Conservation (phyloP, 305 asterid species). For the Fraxinus xanthoxyloides region DNA sequence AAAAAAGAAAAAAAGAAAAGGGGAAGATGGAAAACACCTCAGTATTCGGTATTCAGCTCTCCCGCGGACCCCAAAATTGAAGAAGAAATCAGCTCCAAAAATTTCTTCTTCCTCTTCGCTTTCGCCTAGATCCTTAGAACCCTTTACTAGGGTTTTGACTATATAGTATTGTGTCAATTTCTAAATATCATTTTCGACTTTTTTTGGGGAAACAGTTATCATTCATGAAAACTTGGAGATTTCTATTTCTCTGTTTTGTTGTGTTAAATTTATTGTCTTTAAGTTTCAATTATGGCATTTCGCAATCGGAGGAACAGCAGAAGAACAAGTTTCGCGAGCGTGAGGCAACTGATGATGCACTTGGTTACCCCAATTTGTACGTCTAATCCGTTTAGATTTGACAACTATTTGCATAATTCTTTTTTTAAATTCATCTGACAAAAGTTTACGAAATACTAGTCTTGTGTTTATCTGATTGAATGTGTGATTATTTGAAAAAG, state of each 20-base stretch:
- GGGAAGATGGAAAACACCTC: not conserved
- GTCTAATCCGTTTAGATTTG: conserved; percentile 18
- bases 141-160: conserved; percentile 45
- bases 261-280: conserved; percentile 37
- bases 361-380: conserved; percentile 86
- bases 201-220: conserved; percentile 17
- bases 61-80: conserved; percentile 16
- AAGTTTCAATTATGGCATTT: conserved; percentile 50
- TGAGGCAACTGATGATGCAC: conserved; percentile 86
- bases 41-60: conserved; percentile 19
- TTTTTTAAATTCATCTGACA: conserved; percentile 13
- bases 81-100: not conserved
- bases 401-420: not conserved
- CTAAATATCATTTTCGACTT: conserved; percentile 13
- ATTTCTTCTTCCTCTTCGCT: not conserved
- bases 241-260: conserved; percentile 44
- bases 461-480: conserved; percentile 7
- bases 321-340: conserved; percentile 88
- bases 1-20: not conserved
- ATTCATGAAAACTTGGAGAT: conserved; percentile 66
- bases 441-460: not conserved
- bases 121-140: conserved; percentile 42
- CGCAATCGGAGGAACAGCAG: conserved; percentile 62
- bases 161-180: conserved; percentile 15
- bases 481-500: conserved; percentile 3